These are phyloP conservation scores for Dentipellis fragilis DNA, from an alignment of 768 basidiomycete genomes.

Conservation along the genomic window DNA sequence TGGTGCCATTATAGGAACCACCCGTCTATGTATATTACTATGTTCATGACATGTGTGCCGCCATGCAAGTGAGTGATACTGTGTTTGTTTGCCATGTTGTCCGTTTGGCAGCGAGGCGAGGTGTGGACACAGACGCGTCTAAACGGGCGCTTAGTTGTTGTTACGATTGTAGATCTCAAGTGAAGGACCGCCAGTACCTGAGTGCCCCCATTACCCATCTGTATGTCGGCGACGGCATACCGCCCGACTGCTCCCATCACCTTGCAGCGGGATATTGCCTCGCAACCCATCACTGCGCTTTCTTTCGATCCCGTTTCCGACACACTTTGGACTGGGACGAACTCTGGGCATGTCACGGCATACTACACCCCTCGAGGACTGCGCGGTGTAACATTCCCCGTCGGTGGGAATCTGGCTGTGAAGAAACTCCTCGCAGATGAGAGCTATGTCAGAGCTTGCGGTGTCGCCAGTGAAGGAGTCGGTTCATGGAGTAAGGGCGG, in stretches of 20 bases:
- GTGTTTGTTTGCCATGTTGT: no score
- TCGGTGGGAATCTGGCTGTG: conserved; percentile 59
- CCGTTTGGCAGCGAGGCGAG: no score
- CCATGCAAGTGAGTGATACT: no score
- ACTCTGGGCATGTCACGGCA: conserved; percentile 59
- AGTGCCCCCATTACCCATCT: background rate
- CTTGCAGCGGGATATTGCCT: conserved; percentile 15
- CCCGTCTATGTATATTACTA: background rate
- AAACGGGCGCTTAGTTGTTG: no score
- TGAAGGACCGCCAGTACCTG: no score
- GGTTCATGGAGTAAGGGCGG: conserved; percentile 83
- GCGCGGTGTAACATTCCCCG: conserved; percentile 65
- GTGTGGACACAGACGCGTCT: no score
- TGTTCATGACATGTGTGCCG: no score
- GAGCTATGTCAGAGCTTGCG: conserved; percentile 61
- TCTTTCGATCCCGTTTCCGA: conserved; percentile 90
- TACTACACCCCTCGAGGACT: conserved; percentile 54
- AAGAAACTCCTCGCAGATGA: conserved; percentile 73
- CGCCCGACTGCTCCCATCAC: conserved; percentile 15
- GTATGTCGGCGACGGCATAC: conserved; percentile 15
- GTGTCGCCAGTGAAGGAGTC: conserved; percentile 49
- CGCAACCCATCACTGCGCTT: conserved; percentile 59
- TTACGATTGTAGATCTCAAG: no score
- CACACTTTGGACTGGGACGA: conserved; percentile 77
- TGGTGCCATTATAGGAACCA: background rate